Base-by-base conservation (phyloP, 192 early-diverging fungal species). In the Coemansia sp. region DNA sequence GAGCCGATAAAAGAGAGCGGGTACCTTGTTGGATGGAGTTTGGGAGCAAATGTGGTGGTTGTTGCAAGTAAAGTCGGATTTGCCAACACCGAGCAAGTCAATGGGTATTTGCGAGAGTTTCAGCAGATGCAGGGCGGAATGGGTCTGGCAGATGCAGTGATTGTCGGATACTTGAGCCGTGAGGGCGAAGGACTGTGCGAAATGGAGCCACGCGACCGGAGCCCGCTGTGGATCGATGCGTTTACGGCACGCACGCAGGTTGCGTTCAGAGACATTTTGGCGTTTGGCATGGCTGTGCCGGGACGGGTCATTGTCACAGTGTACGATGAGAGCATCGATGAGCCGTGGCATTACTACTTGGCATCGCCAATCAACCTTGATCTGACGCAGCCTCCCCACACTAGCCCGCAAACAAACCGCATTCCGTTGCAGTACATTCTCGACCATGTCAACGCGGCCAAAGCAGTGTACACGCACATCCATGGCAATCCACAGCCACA, bases 141-240 rank as follows among this genome's bases (percentile, higher is more conserved):
- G 24, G 24, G 8, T 1, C 17, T 47, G 47, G 56, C 58, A 47
- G 72, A 72, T 22, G 35, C 43, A 5, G 32, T 32, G 32, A 66
- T 81, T 15, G 62, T 81, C 8, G 78, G 78, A 17, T 81, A 81
- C 43, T 57, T 81, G 58, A 81, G 78, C 52, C 72, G 78, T n/a
- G 78, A 81, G 24, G 66, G 72, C 43, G 78, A 81, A 50, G 78
- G 78, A 2, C 66, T 81, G 39, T 81, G 72, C 51, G 78, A 81
- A 56, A 69, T 69, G 3, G 78, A 72, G 15, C 69, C 56, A 17
- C 72, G 78, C 52, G 78, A 74, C 22, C 49, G 56, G n/a, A 68
- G 72, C 62, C 48, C 47, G n/a, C 27, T 75, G n/a, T 81, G 78
- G 78, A 50, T 81, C 17, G 69, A 71, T 22, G 78, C 69, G 4